These are phyloP conservation scores for Hypoxylon rubiginosum DNA, from an alignment of 2,329 filamentous ascomycete species.

Conservation along the genomic window DNA sequence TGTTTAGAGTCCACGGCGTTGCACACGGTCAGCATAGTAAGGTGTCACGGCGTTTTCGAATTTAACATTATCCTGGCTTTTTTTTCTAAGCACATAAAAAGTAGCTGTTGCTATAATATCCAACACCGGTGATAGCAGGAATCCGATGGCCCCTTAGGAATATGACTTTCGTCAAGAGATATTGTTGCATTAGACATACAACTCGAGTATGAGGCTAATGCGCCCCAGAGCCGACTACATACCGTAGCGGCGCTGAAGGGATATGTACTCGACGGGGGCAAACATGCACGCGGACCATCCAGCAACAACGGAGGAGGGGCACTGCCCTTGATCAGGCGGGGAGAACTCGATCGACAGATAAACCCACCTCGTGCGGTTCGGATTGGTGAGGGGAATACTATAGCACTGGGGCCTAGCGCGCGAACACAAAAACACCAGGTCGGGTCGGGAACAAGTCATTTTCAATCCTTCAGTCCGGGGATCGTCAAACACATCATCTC, in stretches of 20 bases:
- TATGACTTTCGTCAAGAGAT: conserved; percentile 22
- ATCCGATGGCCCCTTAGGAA: conserved; percentile 20
- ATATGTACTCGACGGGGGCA: conserved; percentile 14
- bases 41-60: conserved; percentile 67
- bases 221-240: conserved; percentile 4
- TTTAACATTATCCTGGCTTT: conserved; percentile 47
- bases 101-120: conserved; percentile 46
- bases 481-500: conserved; percentile 34
- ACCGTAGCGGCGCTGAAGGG: conserved; percentile 17
- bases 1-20: conserved; percentile 66
- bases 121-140: conserved; percentile 30
- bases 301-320: neutral
- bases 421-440: conserved; percentile 14
- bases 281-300: conserved; percentile 9
- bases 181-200: conserved; percentile 22
- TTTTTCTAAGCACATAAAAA: conserved; percentile 42
- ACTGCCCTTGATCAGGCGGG: conserved; percentile 13
- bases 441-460: conserved; percentile 25
- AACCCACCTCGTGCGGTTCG: conserved; percentile 8
- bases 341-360: conserved; percentile 12
- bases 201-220: conserved; percentile 9
- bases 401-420: conserved; percentile 18
- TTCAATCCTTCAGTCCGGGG: conserved; percentile 14
- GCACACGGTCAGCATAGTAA: conserved; percentile 67
- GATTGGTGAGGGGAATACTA: conserved; percentile 22